Conservation (phyloP, 2,329 filamentous ascomycete species). For the Penicillium sclerotigenum region DNA sequence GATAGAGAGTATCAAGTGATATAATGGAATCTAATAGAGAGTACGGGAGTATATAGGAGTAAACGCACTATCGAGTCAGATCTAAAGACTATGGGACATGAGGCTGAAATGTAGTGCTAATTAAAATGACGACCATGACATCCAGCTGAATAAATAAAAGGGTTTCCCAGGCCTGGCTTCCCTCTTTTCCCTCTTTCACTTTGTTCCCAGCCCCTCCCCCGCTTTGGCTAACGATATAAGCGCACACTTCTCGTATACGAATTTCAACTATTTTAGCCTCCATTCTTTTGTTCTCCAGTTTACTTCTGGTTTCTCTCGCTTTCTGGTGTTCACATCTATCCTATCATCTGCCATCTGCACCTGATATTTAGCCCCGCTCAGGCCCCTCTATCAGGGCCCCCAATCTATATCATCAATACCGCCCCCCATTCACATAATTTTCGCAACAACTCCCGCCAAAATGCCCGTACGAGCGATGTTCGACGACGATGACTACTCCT, state of each 20-base stretch:
- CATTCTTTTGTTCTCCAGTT: slow-evolving; percentile 3
- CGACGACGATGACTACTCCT: slow-evolving; percentile 10
- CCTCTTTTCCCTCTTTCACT: neutral
- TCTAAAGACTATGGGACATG: neutral
- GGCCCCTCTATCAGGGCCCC: slow-evolving; percentile 5
- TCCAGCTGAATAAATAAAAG: slow-evolving; percentile 11
- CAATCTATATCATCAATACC: neutral
- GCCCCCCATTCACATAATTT: neutral
- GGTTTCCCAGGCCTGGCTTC: neutral
- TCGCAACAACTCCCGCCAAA: slow-evolving; percentile 7
- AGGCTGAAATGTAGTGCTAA: slow-evolving; percentile 8
- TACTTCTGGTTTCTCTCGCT: slow-evolving; percentile 1
- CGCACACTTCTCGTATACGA: slow-evolving; percentile 14
- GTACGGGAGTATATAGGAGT: neutral
- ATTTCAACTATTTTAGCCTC: neutral
- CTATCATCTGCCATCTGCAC: slow-evolving; percentile 24
- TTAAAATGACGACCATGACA: slow-evolving; percentile 2
- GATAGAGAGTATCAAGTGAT: neutral
- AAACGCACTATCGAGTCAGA: neutral
- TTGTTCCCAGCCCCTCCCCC: slow-evolving; percentile 7
- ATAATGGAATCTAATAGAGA: neutral
- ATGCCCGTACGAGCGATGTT: slow-evolving; percentile 18
- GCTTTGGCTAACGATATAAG: neutral
- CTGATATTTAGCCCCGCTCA: slow-evolving; percentile 8
- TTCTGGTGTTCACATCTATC: slow-evolving; percentile 11